A percentile compares a stretch with the other conserved stretches of the same genome.
Evolutionary conservation across 2,329 filamentous ascomycete species (phyloP).

Genomic region (Cordyceps militaris): DNA sequence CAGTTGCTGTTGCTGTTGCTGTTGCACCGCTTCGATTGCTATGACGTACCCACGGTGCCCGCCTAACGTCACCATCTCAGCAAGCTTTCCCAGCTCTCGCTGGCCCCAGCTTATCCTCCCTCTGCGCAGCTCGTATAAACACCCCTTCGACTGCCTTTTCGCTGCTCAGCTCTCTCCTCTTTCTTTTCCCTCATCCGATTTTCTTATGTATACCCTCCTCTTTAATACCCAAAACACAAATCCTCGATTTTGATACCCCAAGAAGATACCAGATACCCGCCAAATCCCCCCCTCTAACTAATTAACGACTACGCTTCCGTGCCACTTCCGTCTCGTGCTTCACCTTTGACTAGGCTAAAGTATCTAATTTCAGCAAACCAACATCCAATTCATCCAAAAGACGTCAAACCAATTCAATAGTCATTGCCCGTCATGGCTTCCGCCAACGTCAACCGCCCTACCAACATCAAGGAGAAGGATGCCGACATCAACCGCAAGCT

Average conservation of each 20-base stretch:
- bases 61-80: slow-evolving; percentile 13
- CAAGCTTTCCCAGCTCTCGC: slow-evolving; percentile 9
- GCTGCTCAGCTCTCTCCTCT: background rate
- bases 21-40: slow-evolving; percentile 6
- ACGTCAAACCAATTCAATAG: background rate
- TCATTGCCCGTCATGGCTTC: slow-evolving; percentile 17
- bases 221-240: slow-evolving; percentile 12
- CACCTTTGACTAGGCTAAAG: slow-evolving; percentile 8
- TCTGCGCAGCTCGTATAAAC: slow-evolving; percentile 12
- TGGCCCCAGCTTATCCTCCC: background rate
- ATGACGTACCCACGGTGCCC: slow-evolving; percentile 12
- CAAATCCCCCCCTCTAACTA: background rate
- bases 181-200: background rate
- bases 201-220: slow-evolving; percentile 10
- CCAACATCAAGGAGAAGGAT: slow-evolving; percentile 69
- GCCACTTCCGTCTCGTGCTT: background rate
- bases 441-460: slow-evolving; percentile 62
- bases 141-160: slow-evolving; percentile 10
- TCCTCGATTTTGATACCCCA: slow-evolving; percentile 10
- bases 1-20: background rate
- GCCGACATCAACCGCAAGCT: slow-evolving; percentile 87
- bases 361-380: background rate
- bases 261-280: background rate
- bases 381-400: background rate
- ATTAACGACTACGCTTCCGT: background rate